Base-by-base conservation (phyloP, 768 basidiomycete genomes). In the Amanita phalloides region DNA sequence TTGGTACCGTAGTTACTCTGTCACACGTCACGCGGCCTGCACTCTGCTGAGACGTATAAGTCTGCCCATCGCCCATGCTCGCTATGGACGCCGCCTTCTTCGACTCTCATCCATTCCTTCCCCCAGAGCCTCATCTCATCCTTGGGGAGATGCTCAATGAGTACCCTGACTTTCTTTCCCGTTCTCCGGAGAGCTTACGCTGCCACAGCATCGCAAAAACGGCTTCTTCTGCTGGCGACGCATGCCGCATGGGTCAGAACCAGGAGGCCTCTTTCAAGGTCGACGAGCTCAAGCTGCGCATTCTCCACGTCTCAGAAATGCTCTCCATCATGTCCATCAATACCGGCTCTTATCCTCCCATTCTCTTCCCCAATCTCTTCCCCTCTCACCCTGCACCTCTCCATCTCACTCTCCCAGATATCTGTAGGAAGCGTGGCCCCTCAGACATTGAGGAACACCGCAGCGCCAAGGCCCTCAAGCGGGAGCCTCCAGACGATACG, bases 161-260 rank as follows among this genome's bases (percentile, higher is more conserved):
- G 84, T 84, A 58, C 63, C 77, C 63, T 58, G 33, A 17, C 38
- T 17, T 21, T 43, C 32, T 46, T 53, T 42, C 53, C 45, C 23
- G 50, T 47, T 36, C 36, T 35, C 42, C 39, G 17, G 17, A 17
- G 17, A 17, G 56, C 33, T 51, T 54, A 54, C 53, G 60, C 54
- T 56, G 52, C 55, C 54, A 32, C 59, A 84, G 82, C 62, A 81
- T 84, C 57, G 78, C 76, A 38, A 72, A 76, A 50, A 81, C 79
- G 13, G 81, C 81, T 36, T 70, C 74, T 49, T 76, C 77, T 41
- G 81, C 79, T 39, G 76, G 72, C 38, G 70, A 71, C 36, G 74
- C 74, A 32, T 81, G 76, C 55, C 61, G 67, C 56, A 62, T 73
- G 65, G 61, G 59, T n/a, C 73, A 77, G 55, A 71, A 70, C 46